These are phyloP conservation scores for Trichocomaceae sp. DNA, from an alignment of 2,329 filamentous ascomycete genomes.

Conservation along the genomic window DNA sequence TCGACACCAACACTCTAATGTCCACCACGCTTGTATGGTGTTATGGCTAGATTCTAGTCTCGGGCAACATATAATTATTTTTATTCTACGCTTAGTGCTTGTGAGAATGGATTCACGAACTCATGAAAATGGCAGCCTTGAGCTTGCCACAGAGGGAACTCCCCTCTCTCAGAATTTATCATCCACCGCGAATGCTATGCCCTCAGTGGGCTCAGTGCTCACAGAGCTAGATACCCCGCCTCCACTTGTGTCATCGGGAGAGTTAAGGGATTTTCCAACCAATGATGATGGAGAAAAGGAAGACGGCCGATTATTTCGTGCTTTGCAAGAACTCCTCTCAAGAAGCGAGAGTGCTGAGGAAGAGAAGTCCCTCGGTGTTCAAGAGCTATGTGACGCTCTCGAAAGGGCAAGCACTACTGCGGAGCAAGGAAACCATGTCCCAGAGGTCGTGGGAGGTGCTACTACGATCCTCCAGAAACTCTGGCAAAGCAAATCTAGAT, in stretches of 20 bases:
- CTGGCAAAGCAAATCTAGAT: conserved; percentile 31
- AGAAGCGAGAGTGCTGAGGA: conserved; percentile 18
- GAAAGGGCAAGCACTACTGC: conserved; percentile 24
- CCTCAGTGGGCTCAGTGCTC: conserved; percentile 23
- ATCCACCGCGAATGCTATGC: conserved; percentile 17
- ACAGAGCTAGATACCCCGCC: conserved; percentile 18
- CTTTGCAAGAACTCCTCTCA: conserved; percentile 26
- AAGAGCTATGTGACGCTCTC: conserved; percentile 25
- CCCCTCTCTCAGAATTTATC: neutral
- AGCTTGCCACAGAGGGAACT: conserved; percentile 1
- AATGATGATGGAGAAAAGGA: conserved; percentile 18
- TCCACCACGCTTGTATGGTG: neutral
- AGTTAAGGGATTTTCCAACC: conserved; percentile 11
- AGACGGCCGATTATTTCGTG: conserved; percentile 29
- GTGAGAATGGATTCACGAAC: conserved; percentile 8
- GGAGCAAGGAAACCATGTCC: conserved; percentile 18
- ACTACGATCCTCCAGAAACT: conserved; percentile 27
- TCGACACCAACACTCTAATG: neutral
- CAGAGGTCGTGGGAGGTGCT: conserved; percentile 23
- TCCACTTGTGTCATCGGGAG: conserved; percentile 16
- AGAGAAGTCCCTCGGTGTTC: conserved; percentile 20
- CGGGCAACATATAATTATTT: neutral
- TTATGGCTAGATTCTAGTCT: neutral
- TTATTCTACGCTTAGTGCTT: neutral
- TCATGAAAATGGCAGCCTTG: conserved; percentile 8